Evolutionary conservation across 2,329 filamentous ascomycete genomes (phyloP).

Genomic region (Chaetothyriales sp.): DNA sequence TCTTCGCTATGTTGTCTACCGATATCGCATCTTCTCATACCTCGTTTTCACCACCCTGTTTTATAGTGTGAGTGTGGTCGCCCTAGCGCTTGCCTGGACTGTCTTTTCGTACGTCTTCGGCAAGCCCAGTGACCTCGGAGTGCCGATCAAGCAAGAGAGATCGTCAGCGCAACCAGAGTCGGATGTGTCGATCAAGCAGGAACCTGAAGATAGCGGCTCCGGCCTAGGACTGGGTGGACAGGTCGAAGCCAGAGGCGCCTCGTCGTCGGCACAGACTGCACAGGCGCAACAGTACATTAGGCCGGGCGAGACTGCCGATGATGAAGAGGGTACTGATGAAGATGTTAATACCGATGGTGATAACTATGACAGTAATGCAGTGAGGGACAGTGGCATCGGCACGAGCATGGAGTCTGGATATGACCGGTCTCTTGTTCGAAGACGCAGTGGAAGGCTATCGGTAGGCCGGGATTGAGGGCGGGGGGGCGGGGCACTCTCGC

Average conservation of each 20-base stretch:
- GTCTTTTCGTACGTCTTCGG: conserved; percentile 24
- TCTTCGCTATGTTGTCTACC: conserved; percentile 68
- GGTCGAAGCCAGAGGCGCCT: conserved; percentile 2
- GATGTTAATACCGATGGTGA: conserved; percentile 9
- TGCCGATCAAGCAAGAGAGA: conserved; percentile 14
- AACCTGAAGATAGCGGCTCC: conserved; percentile 11
- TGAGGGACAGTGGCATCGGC: conserved; percentile 37
- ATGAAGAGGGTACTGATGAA: conserved; percentile 19
- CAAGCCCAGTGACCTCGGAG: conserved; percentile 5
- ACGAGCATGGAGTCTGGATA: conserved; percentile 25
- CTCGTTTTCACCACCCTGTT: conserved; percentile 54
- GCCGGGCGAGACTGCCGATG: conserved; percentile 11
- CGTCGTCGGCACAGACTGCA: not conserved
- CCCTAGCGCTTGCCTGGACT: conserved; percentile 51
- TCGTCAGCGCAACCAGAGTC: conserved; percentile 13
- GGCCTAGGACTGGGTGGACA: conserved; percentile 3
- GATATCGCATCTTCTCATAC: conserved; percentile 57
- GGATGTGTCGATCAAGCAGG: conserved; percentile 18
- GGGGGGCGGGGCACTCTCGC: no score
- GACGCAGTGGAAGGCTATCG: not conserved
- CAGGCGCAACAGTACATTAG: conserved; percentile 2
- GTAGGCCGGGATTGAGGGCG: not conserved
- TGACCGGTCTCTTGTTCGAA: not conserved
- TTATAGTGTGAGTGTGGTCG: conserved; percentile 60
- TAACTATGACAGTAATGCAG: conserved; percentile 9